A percentile compares a stretch with the other conserved stretches of the same genome.
Evolutionary conservation across 2,329 filamentous ascomycete genomes (phyloP).

Genomic region (Paracamarosporium sp.): DNA sequence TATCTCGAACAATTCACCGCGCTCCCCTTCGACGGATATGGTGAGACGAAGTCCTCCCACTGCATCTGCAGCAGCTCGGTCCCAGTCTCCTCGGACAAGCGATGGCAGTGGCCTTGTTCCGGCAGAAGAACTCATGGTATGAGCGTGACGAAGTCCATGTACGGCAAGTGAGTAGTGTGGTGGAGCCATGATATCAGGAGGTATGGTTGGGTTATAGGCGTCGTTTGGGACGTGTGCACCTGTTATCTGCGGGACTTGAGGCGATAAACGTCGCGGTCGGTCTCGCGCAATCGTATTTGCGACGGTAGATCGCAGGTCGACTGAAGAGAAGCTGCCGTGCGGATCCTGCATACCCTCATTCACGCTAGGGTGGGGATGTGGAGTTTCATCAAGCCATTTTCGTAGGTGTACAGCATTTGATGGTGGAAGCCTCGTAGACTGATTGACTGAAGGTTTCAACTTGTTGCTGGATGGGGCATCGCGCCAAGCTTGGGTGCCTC

Average conservation of each 20-base stretch:
- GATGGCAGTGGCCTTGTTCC: neutral
- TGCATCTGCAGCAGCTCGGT: neutral
- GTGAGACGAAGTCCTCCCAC: neutral
- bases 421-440: no score
- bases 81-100: neutral
- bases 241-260: neutral
- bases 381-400: no score
- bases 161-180: neutral
- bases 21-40: neutral
- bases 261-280: no score
- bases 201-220: neutral
- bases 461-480: no score
- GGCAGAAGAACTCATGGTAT: neutral
- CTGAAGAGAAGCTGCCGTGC: neutral
- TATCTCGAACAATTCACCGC: neutral
- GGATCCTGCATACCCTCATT: neutral
- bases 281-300: no score
- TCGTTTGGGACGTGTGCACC: neutral
- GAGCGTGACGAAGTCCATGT: neutral
- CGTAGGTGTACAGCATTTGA: neutral
- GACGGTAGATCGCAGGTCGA: neutral
- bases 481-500: no score
- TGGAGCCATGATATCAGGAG: neutral
- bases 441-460: no score
- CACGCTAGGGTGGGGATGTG: no score